Evolutionary conservation across 306 rosid genomes (phyloP).

Genomic region (Vigna reflexopilosa): DNA sequence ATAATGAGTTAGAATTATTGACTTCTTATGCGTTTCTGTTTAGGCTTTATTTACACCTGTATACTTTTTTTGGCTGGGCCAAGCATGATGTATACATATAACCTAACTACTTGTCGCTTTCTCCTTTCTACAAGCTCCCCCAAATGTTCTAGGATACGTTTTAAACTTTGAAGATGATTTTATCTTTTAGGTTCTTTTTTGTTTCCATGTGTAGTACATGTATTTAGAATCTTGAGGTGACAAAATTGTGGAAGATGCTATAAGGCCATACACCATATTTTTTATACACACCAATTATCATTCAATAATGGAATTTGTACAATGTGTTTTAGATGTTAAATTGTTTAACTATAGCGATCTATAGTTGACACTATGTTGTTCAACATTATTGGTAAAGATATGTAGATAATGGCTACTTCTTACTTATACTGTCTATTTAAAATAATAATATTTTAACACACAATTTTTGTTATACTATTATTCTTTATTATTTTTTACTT

Average conservation of each 20-base stretch:
- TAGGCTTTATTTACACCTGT: conserved; percentile 8
- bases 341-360: not conserved
- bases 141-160: conserved; percentile 34
- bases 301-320: conserved; percentile 11
- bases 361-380: not conserved
- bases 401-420: not conserved
- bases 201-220: conserved; percentile 30
- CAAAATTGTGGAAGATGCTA: not conserved
- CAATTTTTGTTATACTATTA: too few species aligned
- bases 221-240: not conserved
- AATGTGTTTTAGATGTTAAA: not conserved
- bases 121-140: conserved; percentile 38
- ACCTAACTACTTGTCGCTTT: conserved; percentile 38
- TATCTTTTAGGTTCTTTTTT: conserved; percentile 33
- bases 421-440: conserved; percentile 6
- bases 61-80: conserved; percentile 23
- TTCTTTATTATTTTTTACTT: too few species aligned
- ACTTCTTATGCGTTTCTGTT: conserved; percentile 6
- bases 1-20: conserved; percentile 10
- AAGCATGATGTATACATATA: conserved; percentile 36
- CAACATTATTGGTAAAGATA: not conserved
- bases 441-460: too few species aligned
- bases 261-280: too few species aligned
- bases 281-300: not conserved
- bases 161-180: conserved; percentile 15